A percentile compares a stretch with the other conserved stretches of the same genome.
phyloP scores from a whole-genome alignment of 2,329 filamentous ascomycete species.

The Colletotrichum costaricense region DNA sequence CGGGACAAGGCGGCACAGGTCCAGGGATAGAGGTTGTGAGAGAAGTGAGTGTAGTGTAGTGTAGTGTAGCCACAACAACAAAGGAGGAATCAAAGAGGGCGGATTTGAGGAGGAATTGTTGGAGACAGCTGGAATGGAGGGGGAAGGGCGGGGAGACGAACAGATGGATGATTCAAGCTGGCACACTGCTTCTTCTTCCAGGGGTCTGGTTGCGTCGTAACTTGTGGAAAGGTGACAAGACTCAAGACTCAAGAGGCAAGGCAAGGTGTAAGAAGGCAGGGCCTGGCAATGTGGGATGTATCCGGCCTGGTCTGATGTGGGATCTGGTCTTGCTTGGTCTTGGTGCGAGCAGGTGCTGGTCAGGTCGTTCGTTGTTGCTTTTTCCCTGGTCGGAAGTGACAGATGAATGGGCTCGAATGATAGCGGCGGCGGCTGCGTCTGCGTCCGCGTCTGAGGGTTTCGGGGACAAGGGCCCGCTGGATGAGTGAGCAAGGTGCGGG shows the following conservation, averaged over 20 bases:
- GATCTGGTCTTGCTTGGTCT: not conserved
- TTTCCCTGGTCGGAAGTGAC: constrained; percentile 12
- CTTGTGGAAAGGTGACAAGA: not conserved
- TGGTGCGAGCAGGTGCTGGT: not conserved
- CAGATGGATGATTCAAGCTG: constrained; percentile 26
- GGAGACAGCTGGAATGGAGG: constrained; percentile 8
- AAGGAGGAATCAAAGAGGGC: constrained; percentile 26
- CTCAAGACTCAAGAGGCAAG: not conserved
- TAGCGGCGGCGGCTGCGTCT: constrained; percentile 22
- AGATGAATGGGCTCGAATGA: not conserved
- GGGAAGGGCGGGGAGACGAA: constrained; percentile 21
- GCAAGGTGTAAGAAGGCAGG: not conserved
- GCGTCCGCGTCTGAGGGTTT: constrained; percentile 21
- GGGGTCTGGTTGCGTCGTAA: constrained; percentile 1
- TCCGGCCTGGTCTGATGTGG: not conserved
- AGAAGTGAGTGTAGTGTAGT: not conserved
- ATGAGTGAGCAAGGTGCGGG: not conserved
- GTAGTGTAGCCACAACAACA: not conserved
- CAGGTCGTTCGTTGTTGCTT: not conserved
- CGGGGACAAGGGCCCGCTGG: constrained; percentile 11
- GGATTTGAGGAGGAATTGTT: not conserved
- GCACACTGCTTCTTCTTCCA: not conserved
- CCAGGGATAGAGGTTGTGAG: not conserved
- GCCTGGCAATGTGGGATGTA: constrained; percentile 8
- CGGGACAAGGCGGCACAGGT: not conserved